A percentile compares a stretch with the other conserved stretches of the same genome.
These are phyloP conservation scores for Fusarium mangiferae DNA, from an alignment of 2,329 filamentous ascomycete species.

Conservation along the genomic window DNA sequence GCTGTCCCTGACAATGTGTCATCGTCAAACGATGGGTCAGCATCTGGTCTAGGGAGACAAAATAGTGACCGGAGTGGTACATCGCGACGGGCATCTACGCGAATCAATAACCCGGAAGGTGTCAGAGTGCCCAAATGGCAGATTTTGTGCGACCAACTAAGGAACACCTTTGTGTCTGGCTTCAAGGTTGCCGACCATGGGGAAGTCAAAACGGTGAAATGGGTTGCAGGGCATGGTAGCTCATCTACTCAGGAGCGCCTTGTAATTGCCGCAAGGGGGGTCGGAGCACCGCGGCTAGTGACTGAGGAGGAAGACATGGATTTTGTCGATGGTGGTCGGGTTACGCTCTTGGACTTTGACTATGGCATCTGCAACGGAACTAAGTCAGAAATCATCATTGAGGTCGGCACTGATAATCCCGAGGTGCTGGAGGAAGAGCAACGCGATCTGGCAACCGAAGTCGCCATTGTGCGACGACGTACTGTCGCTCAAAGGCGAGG, in stretches of 20 bases:
- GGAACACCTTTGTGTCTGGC: conserved; percentile 78
- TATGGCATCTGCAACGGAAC: conserved; percentile 67
- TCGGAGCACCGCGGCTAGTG: conserved; percentile 65
- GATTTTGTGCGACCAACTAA: conserved; percentile 71
- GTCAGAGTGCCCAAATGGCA: conserved; percentile 73
- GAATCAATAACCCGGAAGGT: conserved; percentile 44
- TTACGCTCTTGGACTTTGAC: conserved; percentile 79
- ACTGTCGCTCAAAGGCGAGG: conserved; percentile 74
- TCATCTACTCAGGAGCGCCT: conserved; percentile 65
- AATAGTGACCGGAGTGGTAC: conserved; percentile 45
- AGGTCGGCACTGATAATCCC: conserved; percentile 76
- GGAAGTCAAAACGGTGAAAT: conserved; percentile 75
- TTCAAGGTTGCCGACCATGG: conserved; percentile 71
- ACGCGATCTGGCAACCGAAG: conserved; percentile 79
- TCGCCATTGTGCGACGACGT: conserved; percentile 79
- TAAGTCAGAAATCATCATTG: conserved; percentile 71
- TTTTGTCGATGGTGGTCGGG: conserved; percentile 81
- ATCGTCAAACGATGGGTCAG: conserved; percentile 32
- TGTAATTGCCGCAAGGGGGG: conserved; percentile 77
- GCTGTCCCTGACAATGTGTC: conserved; percentile 60
- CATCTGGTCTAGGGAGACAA: conserved; percentile 45
- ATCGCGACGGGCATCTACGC: conserved; percentile 48
- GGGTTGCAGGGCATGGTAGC: conserved; percentile 69
- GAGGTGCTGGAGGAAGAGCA: conserved; percentile 78
- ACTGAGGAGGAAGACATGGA: conserved; percentile 77